Conservation (phyloP, 2,329 filamentous ascomycete genomes). For the Calonectria ilicicola region DNA sequence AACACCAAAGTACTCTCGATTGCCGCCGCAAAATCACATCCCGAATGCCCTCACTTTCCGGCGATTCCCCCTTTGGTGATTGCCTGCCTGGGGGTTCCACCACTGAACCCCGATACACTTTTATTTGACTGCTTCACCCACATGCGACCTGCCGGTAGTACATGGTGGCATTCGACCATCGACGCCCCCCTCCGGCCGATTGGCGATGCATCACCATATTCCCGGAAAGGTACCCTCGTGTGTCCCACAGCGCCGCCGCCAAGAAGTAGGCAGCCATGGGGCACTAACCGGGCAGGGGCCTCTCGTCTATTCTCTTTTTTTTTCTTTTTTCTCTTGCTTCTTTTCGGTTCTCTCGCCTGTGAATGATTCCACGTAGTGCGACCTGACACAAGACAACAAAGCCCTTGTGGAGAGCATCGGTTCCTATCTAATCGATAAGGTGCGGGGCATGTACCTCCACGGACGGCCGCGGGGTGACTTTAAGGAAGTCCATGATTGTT, state of each 20-base stretch:
- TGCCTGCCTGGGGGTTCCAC: constrained; percentile 8
- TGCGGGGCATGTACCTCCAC: constrained; percentile 16
- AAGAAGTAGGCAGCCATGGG: constrained; percentile 11
- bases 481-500: background rate
- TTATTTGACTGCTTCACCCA: background rate
- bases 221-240: background rate
- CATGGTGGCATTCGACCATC: background rate
- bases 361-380: background rate
- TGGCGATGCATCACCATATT: constrained; percentile 4
- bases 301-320: background rate
- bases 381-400: constrained; percentile 1
- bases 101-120: background rate
- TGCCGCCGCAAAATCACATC: background rate
- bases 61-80: constrained; percentile 9
- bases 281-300: background rate
- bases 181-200: background rate
- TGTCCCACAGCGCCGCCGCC: background rate
- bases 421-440: constrained; percentile 19
- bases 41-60: constrained; percentile 9
- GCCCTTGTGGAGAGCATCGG: background rate
- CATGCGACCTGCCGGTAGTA: background rate
- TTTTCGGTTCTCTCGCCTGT: background rate
- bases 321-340: background rate
- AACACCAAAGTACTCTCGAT: background rate
- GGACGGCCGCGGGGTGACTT: constrained; percentile 13